Base-by-base conservation (phyloP, 805 yeast genomes). In the Jamesozyma spencerorum region DNA sequence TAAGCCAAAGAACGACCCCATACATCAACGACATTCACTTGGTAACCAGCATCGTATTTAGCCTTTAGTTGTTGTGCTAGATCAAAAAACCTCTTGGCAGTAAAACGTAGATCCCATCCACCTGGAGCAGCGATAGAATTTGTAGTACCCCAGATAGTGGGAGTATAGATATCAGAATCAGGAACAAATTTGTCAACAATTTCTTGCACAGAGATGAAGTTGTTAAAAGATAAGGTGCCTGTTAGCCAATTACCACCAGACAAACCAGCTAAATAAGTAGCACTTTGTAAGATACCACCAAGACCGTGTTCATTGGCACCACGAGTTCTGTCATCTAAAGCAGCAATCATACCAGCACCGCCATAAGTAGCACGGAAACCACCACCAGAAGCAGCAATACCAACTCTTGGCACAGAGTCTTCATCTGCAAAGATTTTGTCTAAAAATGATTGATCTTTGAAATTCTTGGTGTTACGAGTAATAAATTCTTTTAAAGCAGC, bases 241-340 rank as follows among this genome's bases (percentile, higher is more conserved):
- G 85, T 67, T 37, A 84, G 65, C 94, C 94, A 85, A 12, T 83
- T 72, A 20, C 95, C 95, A 26, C 95, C 95, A 13, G 88, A 79
- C 28, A 85, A 70, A 7, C 90, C 94, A 4, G 85, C 64, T 4
- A 86, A 59, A 54, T 87, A 86, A 12, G 83, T 74, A 1, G 85
- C 55, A 5, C 82, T 64, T 51, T 82, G 86, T 29, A 85, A 62
- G 18, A 86, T 60, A 4, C 95, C 94, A 27, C 90, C 88, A 31
- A 85, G 58, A 12, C 83, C 81, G 4, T 69, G 66, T 22, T 63
- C 64, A 3, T 76, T 66, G 13, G 77, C 70, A 41, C 70, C 72
- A 7, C 54, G 62, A 2, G 92, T 79, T 48, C 94, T 68, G 53
- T 77, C 75, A 58, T 86, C 96, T 81, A 84, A 62, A 1, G 90